Conservation (phyloP, 495 filamentous ascomycete genomes). For the Trichoderma parareesei region DNA sequence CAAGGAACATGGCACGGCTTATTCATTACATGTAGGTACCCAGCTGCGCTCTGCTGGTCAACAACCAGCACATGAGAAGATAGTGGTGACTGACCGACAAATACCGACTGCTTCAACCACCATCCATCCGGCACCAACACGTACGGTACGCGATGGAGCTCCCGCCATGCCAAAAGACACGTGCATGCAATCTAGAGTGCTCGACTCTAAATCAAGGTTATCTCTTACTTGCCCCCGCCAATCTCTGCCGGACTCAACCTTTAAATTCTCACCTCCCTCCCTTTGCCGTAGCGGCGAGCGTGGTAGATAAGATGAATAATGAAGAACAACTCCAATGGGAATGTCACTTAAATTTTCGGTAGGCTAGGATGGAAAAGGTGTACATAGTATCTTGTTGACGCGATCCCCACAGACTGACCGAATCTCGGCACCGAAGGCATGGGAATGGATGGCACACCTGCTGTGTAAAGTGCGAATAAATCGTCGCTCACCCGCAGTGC, state of each 20-base stretch:
- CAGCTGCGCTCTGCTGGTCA: background rate
- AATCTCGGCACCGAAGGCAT: no score
- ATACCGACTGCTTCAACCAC: no score
- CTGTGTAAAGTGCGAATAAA: no score
- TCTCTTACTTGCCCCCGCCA: background rate
- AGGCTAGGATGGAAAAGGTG: no score
- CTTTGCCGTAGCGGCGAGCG: background rate
- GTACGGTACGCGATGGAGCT: no score
- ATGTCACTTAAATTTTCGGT: no score
- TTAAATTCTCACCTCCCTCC: background rate
- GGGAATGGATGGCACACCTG: no score
- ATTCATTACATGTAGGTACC: background rate
- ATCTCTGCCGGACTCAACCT: background rate
- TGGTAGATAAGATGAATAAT: background rate
- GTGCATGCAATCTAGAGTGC: background rate
- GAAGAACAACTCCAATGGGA: background rate
- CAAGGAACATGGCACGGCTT: background rate
- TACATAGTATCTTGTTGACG: no score
- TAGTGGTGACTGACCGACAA: background rate
- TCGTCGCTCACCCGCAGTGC: no score
- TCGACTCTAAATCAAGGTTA: constrained; percentile 3
- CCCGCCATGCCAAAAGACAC: background rate
- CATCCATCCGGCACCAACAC: no score
- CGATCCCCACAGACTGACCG: no score
- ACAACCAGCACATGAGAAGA: background rate